A percentile compares a stretch with the other conserved stretches of the same genome.
phyloP scores from a whole-genome alignment of 768 basidiomycete species.

The Crucibulum laeve region DNA sequence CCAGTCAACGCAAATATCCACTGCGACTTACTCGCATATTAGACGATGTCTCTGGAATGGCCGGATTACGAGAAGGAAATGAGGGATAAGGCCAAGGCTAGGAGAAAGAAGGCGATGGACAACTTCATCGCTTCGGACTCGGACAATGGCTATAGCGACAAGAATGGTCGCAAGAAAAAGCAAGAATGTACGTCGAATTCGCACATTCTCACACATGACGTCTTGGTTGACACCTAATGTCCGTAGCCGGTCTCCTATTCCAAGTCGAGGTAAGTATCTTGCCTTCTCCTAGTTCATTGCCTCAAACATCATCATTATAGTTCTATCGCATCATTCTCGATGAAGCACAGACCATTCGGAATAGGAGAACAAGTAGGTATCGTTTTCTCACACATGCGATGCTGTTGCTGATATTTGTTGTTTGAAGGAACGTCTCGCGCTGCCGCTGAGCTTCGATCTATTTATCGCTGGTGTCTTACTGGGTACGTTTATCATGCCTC shows the following conservation, averaged over 20 bases:
- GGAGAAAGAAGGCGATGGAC: constrained; percentile 22
- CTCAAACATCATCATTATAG: constrained; percentile 15
- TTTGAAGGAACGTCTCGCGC: constrained; percentile 46
- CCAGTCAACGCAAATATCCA: neutral
- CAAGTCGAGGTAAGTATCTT: constrained; percentile 36
- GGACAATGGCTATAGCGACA: constrained; percentile 24
- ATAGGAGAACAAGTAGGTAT: constrained; percentile 42
- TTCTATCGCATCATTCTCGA: constrained; percentile 53
- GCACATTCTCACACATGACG: neutral
- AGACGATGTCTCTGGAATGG: constrained; percentile 61
- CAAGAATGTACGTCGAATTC: constrained; percentile 20
- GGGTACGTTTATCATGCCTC: constrained; percentile 29
- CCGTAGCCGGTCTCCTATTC: constrained; percentile 42
- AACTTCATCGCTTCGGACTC: constrained; percentile 32
- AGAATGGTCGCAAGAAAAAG: constrained; percentile 24
- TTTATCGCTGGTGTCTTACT: constrained; percentile 65
- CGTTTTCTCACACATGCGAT: neutral
- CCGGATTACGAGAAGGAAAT: constrained; percentile 46
- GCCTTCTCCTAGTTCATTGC: neutral
- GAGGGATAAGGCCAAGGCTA: constrained; percentile 40
- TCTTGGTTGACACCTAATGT: neutral
- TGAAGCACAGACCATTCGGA: constrained; percentile 53
- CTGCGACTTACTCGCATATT: neutral
- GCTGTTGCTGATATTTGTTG: neutral
- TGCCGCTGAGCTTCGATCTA: constrained; percentile 45